Evolutionary conservation across 2,329 filamentous ascomycete species (phyloP).

Genomic region (Penicillium sp.): DNA sequence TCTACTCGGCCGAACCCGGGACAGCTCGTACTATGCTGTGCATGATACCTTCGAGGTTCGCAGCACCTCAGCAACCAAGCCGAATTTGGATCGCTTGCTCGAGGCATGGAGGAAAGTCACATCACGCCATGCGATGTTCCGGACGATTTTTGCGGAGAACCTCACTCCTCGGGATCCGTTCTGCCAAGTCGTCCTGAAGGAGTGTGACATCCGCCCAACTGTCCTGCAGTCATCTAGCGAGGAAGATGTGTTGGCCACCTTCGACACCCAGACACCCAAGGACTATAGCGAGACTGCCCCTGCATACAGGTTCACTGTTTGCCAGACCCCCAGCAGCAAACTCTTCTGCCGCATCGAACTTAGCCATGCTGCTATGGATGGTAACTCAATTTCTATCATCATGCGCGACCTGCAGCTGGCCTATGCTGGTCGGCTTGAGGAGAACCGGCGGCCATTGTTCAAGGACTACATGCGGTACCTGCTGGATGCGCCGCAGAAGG

Average conservation of each 20-base stretch:
- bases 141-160: constrained; percentile 42
- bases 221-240: constrained; percentile 35
- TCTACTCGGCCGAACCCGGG: constrained; percentile 36
- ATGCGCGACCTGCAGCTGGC: constrained; percentile 49
- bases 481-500: constrained; percentile 25
- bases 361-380: constrained; percentile 56
- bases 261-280: constrained; percentile 33
- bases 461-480: constrained; percentile 40
- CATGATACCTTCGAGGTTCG: constrained; percentile 42
- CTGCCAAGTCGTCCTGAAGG: constrained; percentile 39
- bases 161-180: constrained; percentile 36
- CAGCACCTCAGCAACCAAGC: constrained; percentile 13
- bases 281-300: constrained; percentile 35
- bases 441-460: constrained; percentile 38
- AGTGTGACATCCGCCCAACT: constrained; percentile 29
- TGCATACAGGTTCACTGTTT: constrained; percentile 51
- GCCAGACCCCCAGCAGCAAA: constrained; percentile 40
- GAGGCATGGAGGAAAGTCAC: constrained; percentile 38
- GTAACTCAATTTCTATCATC: constrained; percentile 53
- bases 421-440: constrained; percentile 48
- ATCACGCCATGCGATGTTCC: constrained; percentile 37
- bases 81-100: constrained; percentile 31
- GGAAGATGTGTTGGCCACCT: constrained; percentile 30
- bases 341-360: constrained; percentile 53
- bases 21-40: constrained; percentile 41